Base-by-base conservation (phyloP, 2,329 filamentous ascomycete species). In the Penicillium concentricum region DNA sequence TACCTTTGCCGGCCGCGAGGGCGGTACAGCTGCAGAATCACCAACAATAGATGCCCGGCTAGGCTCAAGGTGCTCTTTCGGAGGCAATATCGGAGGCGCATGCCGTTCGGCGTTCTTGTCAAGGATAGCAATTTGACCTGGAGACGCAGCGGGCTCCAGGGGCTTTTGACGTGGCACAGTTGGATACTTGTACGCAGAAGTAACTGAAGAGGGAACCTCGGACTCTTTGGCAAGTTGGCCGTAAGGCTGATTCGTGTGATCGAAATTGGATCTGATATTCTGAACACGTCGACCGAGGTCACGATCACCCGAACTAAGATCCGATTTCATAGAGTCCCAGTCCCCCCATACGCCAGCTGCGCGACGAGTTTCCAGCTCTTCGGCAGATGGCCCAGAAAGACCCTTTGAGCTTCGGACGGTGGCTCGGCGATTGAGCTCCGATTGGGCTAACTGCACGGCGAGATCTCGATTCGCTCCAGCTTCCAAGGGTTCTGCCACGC, bases 371-470 rank as follows among this genome's bases (percentile, higher is more conserved):
- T 81, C 79, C 60, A 87, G 83, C 58, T 85, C 82, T 52, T 84
- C 81, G 47, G 32, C 81, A 79, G 0, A 85, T 77, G 0, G 30
- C 8, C 45, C 38, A 15, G 45, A 30, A 41, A 42, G 12, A 22
- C 82, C 85, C 82, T 80, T 26, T 81, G 84, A 12, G 81, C 82
- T 61, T 78, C 85, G 80, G 41, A 79, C 81, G 15, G 83, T 84
- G 65, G 89, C 87, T 62, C 91, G 81, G 41, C 89, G 81, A 54
- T 77, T 79, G 56, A 92, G 82, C 73, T 95, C 91, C 54, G 84
- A 83, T 60, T 87, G 86, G 0, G 91, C 91, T 30, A 95, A 73
- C 61, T 88, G 84, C 7, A 95, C 86, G 0, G 91, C 92, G 44
- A 95, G 76, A 12, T 92, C 87, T 60, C 86, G 83, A 60, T 95